Base-by-base conservation (phyloP, 371 early-diverging fungal species). In the Mortierella sp. region DNA sequence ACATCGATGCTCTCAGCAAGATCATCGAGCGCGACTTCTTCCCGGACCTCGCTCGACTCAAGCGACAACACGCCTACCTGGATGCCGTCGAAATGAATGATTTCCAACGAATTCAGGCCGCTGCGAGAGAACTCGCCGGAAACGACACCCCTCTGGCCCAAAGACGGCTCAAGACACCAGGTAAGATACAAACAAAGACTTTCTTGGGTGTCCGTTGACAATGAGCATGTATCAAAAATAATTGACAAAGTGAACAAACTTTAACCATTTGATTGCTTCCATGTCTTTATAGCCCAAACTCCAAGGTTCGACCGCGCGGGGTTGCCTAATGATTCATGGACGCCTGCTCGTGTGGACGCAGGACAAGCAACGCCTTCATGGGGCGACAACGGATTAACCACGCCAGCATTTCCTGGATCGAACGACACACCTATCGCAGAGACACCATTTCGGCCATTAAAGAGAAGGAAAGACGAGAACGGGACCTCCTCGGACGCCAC, bases 1-100 rank as follows among this genome's bases (percentile, higher is more conserved):
- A 96, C 83, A 92, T 94, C 11, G 92, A 92, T 40, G 93, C 93
- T 4, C 89, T 96, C 61, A 91, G 92, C 58, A 84, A 87, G 61
- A 95, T 96, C 73, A 95, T 96, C 58, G 91, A 95, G 79, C 87
- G 97, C 19, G 97, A 96, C 79, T 96, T 94, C 77, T 96, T 94
- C 73, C 97, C 97, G 3, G 88, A 92, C 66, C 88, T 96, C 22
- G 88, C 91, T 29, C 88, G 88, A 58, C 74, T 96, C 65, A 89
- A 88, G 76, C 69, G 84, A 40, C 85, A 86, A 34, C 76, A 86
- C 71, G 86, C 78, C 24, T 87, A 87, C 52, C 52, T 87, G 37
- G 85, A 87, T 29, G 85, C 86, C 5, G 74, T 85, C 45, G 71
- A 74, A 41, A 67, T 77, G 66, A 86, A 80, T 55, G 82, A 86